Evolutionary conservation across 2,329 filamentous ascomycete genomes (phyloP).

Genomic region (Neocucurbitaria cava): DNA sequence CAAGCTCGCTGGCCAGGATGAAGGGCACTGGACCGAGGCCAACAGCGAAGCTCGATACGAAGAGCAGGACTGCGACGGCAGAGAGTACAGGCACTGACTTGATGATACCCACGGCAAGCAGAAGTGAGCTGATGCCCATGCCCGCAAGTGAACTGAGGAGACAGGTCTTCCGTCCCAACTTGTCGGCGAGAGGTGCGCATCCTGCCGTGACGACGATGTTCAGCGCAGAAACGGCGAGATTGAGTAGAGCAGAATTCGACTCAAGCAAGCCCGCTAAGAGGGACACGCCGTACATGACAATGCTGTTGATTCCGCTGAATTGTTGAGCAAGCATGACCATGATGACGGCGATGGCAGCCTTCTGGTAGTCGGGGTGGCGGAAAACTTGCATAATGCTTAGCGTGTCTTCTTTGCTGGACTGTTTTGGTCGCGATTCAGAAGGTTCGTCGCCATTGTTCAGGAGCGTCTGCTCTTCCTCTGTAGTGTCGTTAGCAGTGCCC

Average conservation of each 20-base stretch:
- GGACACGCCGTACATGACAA: slow-evolving; percentile 98
- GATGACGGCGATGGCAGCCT: slow-evolving; percentile 88
- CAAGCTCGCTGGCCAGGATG: slow-evolving; percentile 89
- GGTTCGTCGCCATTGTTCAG: slow-evolving; percentile 56
- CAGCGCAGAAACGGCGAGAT: slow-evolving; percentile 83
- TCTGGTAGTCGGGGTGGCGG: slow-evolving; percentile 71
- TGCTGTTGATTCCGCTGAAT: slow-evolving; percentile 89
- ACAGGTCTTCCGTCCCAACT: slow-evolving; percentile 84
- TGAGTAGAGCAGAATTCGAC: slow-evolving; percentile 80
- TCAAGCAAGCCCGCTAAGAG: slow-evolving; percentile 82
- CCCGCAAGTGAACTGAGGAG: slow-evolving; percentile 82
- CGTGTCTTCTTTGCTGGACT: slow-evolving; percentile 42
- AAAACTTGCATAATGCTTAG: slow-evolving; percentile 64
- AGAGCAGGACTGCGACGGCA: slow-evolving; percentile 79
- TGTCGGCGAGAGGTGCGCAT: slow-evolving; percentile 85
- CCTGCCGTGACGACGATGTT: slow-evolving; percentile 84
- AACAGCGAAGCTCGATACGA: slow-evolving; percentile 88
- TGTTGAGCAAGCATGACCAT: slow-evolving; percentile 94
- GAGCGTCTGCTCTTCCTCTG: slow-evolving; percentile 74
- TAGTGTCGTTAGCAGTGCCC: slow-evolving; percentile 17
- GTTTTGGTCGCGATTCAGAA: slow-evolving; percentile 26
- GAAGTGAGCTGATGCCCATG: slow-evolving; percentile 79
- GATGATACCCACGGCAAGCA: slow-evolving; percentile 81
- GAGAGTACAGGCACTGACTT: slow-evolving; percentile 76
- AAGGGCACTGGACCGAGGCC: slow-evolving; percentile 95